Conservation (phyloP, 352 stramenopile genomes). For the Pythium phragmiticola region DNA sequence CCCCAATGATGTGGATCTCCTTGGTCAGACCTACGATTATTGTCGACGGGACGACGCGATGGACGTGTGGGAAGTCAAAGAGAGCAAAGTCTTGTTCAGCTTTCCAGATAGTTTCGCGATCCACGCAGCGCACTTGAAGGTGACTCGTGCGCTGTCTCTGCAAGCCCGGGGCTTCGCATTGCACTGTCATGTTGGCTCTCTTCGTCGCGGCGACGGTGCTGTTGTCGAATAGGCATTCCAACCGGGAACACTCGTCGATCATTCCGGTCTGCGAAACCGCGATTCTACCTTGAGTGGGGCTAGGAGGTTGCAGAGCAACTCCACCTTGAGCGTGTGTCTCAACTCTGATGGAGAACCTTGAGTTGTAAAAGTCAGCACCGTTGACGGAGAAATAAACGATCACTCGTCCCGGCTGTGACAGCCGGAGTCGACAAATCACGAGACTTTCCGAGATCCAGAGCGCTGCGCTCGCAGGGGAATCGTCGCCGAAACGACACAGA, state of each 20-base stretch:
- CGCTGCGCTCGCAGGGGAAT: background rate
- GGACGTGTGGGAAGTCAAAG: constrained; percentile 1
- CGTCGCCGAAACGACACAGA: constrained; percentile 43
- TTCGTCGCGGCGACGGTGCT: background rate
- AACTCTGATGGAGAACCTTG: constrained; percentile 30
- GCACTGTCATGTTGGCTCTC: constrained; percentile 1
- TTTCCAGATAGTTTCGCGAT: background rate
- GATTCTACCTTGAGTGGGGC: background rate
- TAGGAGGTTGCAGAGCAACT: constrained; percentile 1
- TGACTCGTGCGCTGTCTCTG: background rate
- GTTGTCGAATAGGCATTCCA: constrained; percentile 22
- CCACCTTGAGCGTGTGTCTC: constrained; percentile 8
- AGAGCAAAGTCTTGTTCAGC: constrained; percentile 3
- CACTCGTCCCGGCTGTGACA: constrained; percentile 23
- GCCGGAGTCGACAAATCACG: constrained; percentile 20
- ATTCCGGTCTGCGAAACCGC: background rate
- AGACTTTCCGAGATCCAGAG: constrained; percentile 19
- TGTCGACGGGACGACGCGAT: constrained; percentile 18
- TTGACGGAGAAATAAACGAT: constrained; percentile 45
- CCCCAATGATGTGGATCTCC: constrained; percentile 15
- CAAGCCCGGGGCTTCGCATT: constrained; percentile 3
- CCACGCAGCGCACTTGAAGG: constrained; percentile 9
- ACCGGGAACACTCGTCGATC: constrained; percentile 1
- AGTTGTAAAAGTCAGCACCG: constrained; percentile 42
- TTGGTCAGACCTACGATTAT: constrained; percentile 16